Evolutionary conservation across 2,329 filamentous ascomycete genomes (phyloP).

Genomic region (Colletotrichum musae): DNA sequence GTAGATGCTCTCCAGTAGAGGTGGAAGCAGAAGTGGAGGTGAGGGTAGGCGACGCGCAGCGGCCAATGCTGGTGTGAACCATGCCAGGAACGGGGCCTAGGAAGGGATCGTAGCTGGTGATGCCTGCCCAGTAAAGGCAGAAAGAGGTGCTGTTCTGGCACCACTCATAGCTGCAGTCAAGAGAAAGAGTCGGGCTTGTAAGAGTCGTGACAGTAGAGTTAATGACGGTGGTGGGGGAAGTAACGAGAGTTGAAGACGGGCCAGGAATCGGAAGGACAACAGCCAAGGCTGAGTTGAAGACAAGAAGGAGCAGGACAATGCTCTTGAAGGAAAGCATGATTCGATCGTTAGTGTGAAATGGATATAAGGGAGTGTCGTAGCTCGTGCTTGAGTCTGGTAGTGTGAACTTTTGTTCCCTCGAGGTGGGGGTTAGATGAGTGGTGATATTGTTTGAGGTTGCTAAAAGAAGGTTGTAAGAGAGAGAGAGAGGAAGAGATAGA

Average conservation of each 20-base stretch:
- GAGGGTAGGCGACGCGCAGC: slow-evolving; percentile 14
- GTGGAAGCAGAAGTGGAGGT: no score
- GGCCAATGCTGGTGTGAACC: slow-evolving; percentile 37
- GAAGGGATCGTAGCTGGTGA: slow-evolving; percentile 48
- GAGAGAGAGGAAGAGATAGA: no score
- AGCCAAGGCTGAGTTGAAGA: not conserved
- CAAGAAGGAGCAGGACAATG: not conserved
- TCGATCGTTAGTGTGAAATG: not conserved
- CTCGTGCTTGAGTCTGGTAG: not conserved
- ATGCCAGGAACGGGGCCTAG: slow-evolving; percentile 50
- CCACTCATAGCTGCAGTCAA: slow-evolving; percentile 46
- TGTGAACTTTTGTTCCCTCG: not conserved
- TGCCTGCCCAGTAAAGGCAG: slow-evolving; percentile 50
- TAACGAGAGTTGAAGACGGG: not conserved
- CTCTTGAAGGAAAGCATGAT: slow-evolving; percentile 1
- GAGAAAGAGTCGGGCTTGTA: not conserved
- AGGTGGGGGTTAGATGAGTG: not conserved
- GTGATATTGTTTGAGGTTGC: not conserved
- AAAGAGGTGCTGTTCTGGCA: slow-evolving; percentile 45
- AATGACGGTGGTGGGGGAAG: not conserved
- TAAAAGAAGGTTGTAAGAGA: no score
- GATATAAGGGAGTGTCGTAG: not conserved
- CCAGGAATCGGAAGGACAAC: not conserved
- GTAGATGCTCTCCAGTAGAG: no score
- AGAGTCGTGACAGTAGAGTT: not conserved